A percentile compares a stretch with the other conserved stretches of the same genome.
Evolutionary conservation across 805 yeast genomes (phyloP).

Genomic region (Monosporozyma aerobia): DNA sequence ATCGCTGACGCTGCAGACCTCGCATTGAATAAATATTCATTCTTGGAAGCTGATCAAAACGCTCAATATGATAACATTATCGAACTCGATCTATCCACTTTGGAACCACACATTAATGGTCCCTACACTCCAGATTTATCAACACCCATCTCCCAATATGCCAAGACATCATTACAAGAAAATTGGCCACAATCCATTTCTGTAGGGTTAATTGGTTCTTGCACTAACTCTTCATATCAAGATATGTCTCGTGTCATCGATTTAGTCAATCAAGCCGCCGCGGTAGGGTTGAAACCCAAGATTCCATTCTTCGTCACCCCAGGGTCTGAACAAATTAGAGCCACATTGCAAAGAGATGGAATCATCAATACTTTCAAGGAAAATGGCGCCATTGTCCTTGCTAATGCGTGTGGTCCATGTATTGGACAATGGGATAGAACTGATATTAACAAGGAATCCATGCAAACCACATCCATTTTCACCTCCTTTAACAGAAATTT

Average conservation of each 20-base stretch:
- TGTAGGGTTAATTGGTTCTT: slow-evolving; percentile 95
- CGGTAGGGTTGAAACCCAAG: slow-evolving; percentile 82
- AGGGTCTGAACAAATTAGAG: slow-evolving; percentile 96
- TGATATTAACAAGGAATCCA: slow-evolving; percentile 56
- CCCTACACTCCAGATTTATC: slow-evolving; percentile 98
- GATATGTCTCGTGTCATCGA: slow-evolving; percentile 97
- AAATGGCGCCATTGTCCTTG: slow-evolving; percentile 85
- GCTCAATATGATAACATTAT: slow-evolving; percentile 87
- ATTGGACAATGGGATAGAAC: slow-evolving; percentile 98
- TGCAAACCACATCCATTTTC: slow-evolving; percentile 78
- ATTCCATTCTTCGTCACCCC: slow-evolving; percentile 93
- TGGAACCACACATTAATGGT: slow-evolving; percentile 95
- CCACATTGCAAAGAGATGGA: slow-evolving; percentile 94
- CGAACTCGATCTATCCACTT: slow-evolving; percentile 74
- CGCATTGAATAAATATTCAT: slow-evolving; percentile 42
- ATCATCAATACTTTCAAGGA: slow-evolving; percentile 69
- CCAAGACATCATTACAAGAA: slow-evolving; percentile 56
- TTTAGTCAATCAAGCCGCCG: slow-evolving; percentile 76
- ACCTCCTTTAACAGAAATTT: slow-evolving; percentile 97
- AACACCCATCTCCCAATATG: slow-evolving; percentile 81
- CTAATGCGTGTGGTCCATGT: slow-evolving; percentile 99
- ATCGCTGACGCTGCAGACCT: slow-evolving; percentile 75
- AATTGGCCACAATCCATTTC: slow-evolving; percentile 81
- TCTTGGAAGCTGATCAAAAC: slow-evolving; percentile 75
- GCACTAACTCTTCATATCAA: slow-evolving; percentile 97